Percentiles rank a stretch among this genome's conserved stretches.
These are phyloP conservation scores for Sporothrix inflata DNA, from an alignment of 2,329 filamentous ascomycete species.

Conservation along the genomic window DNA sequence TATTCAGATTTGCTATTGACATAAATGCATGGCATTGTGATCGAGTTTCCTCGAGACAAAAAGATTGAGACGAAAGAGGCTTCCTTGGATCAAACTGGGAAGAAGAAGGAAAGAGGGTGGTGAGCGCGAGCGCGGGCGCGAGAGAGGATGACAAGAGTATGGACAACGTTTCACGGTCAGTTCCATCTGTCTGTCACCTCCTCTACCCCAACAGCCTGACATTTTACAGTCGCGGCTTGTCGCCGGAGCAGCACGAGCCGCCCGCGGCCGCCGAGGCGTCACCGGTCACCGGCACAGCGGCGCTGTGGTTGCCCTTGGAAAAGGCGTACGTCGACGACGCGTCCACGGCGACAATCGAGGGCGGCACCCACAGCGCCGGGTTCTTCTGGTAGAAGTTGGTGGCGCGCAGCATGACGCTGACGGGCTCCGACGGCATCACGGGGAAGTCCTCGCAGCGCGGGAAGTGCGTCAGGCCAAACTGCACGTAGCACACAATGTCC, in stretches of 20 bases:
- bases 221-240: constrained; percentile 29
- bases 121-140: background rate
- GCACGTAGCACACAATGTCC: constrained; percentile 91
- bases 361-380: constrained; percentile 78
- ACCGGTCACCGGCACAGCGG: background rate
- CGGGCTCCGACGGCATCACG: constrained; percentile 85
- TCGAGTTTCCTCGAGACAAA: background rate
- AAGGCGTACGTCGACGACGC: constrained; percentile 31
- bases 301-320: constrained; percentile 25
- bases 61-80: background rate
- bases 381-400: constrained; percentile 82
- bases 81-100: constrained; percentile 24
- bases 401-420: constrained; percentile 77
- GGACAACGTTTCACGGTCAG: constrained; percentile 12
- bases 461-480: constrained; percentile 89
- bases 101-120: constrained; percentile 19
- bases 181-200: background rate
- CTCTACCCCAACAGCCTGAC: background rate
- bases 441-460: constrained; percentile 89
- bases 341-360: constrained; percentile 48
- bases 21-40: no score
- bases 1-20: background rate
- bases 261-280: background rate
- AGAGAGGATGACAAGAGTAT: background rate
- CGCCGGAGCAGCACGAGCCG: constrained; percentile 26